Percentiles rank a stretch among this genome's conserved stretches.
Evolutionary conservation across 148 eudicot species (phyloP).

Genomic region (Persicaria maculosa): DNA sequence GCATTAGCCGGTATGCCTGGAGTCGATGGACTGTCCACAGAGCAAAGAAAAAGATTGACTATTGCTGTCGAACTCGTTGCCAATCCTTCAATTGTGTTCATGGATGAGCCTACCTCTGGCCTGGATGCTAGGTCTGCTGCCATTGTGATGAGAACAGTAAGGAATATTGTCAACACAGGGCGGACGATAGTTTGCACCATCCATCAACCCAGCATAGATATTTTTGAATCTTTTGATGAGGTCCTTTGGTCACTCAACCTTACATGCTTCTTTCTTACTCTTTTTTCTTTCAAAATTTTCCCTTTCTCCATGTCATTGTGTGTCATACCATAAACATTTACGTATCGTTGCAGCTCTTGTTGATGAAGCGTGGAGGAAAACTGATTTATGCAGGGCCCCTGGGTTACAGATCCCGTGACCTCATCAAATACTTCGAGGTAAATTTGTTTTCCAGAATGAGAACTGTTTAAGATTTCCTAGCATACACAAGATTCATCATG

Average conservation of each 20-base stretch:
- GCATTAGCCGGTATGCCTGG: slow-evolving; percentile 92
- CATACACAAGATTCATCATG: neutral
- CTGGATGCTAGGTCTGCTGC: slow-evolving; percentile 98
- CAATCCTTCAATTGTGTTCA: slow-evolving; percentile 95
- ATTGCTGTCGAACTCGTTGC: slow-evolving; percentile 98
- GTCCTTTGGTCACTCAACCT: slow-evolving; percentile 20
- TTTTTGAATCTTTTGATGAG: slow-evolving; percentile 98
- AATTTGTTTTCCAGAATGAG: neutral
- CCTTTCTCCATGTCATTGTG: neutral
- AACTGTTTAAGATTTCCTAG: neutral
- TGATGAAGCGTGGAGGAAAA: slow-evolving; percentile 73
- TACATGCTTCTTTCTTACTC: neutral
- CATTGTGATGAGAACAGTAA: slow-evolving; percentile 95
- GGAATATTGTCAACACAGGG: slow-evolving; percentile 92
- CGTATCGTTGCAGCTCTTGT: slow-evolving; percentile 36
- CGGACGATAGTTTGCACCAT: slow-evolving; percentile 97
- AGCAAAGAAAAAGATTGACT: slow-evolving; percentile 88
- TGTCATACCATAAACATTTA: neutral
- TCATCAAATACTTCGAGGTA: slow-evolving; percentile 62
- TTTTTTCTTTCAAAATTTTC: neutral
- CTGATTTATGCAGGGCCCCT: slow-evolving; percentile 73
- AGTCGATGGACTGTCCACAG: slow-evolving; percentile 85
- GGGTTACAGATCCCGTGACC: slow-evolving; percentile 42
- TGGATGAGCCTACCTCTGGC: slow-evolving; percentile 99
- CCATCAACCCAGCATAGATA: slow-evolving; percentile 97